Percentiles rank a stretch among this genome's conserved stretches.
Evolutionary conservation across 768 basidiomycete genomes (phyloP).

Genomic region (Lactarius evosmus): DNA sequence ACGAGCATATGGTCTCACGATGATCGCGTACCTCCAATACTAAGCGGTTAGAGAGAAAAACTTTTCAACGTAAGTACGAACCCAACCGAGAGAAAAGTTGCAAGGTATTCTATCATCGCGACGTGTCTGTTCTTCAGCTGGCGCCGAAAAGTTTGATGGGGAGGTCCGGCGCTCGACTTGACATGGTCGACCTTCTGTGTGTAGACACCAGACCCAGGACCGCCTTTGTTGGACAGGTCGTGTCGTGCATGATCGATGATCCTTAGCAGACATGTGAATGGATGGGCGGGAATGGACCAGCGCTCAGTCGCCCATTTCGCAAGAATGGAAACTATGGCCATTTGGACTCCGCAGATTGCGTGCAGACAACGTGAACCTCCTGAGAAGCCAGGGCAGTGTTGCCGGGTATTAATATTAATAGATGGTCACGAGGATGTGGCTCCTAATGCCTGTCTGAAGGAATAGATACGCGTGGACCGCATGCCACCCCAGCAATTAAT

Average conservation of each 20-base stretch:
- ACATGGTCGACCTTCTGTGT: conserved; percentile 10
- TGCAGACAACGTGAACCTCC: background rate
- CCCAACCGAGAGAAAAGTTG: background rate
- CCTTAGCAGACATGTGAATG: background rate
- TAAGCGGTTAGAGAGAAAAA: conserved; percentile 4
- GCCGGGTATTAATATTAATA: no score
- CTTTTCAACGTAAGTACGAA: conserved; percentile 7
- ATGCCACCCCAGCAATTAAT: background rate
- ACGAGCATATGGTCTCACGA: background rate
- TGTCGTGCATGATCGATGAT: no score
- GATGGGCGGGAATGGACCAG: background rate
- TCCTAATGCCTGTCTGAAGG: no score
- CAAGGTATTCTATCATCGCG: conserved; percentile 69
- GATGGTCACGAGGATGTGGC: no score
- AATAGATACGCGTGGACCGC: no score
- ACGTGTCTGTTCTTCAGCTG: conserved; percentile 61
- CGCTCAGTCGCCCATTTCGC: no score
- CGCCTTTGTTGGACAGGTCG: background rate
- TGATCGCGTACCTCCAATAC: conserved; percentile 36
- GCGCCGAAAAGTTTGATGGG: conserved; percentile 27
- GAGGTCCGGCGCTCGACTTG: background rate
- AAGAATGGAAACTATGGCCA: background rate
- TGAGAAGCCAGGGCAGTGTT: background rate
- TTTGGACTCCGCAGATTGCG: background rate
- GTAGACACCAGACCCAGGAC: background rate